Base-by-base conservation (phyloP, 1,139 yeast genomes). In the Kodamaea plutei region DNA sequence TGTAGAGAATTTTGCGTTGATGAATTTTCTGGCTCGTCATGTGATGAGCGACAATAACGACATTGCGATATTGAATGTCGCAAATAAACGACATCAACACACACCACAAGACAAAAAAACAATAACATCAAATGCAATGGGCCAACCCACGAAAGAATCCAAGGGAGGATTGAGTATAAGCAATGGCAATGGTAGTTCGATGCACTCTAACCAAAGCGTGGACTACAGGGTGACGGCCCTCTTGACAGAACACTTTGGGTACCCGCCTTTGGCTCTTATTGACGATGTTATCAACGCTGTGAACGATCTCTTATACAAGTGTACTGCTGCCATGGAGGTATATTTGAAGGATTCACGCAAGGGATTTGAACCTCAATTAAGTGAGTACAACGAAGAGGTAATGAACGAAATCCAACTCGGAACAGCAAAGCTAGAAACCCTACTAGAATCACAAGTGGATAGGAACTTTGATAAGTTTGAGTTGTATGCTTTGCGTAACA, bases 231-330 rank as follows among this genome's bases (percentile, higher is more conserved):
- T 75, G 15, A 73, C 79, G 13, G 72, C 79, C 26, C 56, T 84
- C 20, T 63, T 89, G 34, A 84, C 95, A 0, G 96, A 88, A 53
- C 96, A 87, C 51, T 61, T 89, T 28, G 95, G 87, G 19, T 85
- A 76, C 49, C 85, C 94, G 6, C 95, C 96, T 0, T 70, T 88
- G n/a, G 77, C 91, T 1, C 62, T 88, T 15, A 73, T 89, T 6
- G 96, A 89, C 50, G 96, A 88, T 49, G 81, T 89, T 12, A 85
- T 89, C 47, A 88, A 88, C 55, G 85, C 89, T 1, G 94, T 85
- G 15, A 88, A 89, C 48, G 88, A 79, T 36, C 76, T 87, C 21
- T 73, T 88, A 74, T 84, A 84, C 58, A 80, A 82, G 45, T 84
- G 95, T 47, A 81, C 91, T 0, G 75, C 73, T 32, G 95, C 88